These are phyloP conservation scores for Polygonum aviculare DNA, from an alignment of 148 eudicot species.

Conservation along the genomic window DNA sequence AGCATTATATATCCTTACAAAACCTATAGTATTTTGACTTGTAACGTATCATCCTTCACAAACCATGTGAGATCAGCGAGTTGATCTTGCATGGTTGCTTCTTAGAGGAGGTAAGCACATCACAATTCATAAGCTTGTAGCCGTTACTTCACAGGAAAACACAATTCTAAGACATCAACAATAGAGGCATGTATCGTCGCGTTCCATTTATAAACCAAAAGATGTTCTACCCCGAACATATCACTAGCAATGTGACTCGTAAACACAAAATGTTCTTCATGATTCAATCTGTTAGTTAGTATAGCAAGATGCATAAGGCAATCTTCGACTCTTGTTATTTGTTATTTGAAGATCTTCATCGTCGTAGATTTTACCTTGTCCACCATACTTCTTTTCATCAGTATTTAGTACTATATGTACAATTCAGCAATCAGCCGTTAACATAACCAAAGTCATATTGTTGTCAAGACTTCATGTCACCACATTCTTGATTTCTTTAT, in stretches of 20 bases:
- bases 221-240: background rate
- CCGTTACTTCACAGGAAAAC: background rate
- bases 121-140: background rate
- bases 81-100: background rate
- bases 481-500: background rate
- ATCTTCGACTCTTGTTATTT: constrained; percentile 48
- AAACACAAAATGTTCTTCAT: background rate
- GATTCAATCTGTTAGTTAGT: background rate
- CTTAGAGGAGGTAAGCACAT: background rate
- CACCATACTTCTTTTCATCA: constrained; percentile 83
- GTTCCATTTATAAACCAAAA: background rate
- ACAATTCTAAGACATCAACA: background rate
- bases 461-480: background rate
- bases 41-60: background rate
- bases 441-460: background rate
- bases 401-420: constrained; percentile 68
- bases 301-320: background rate
- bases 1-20: too few relatives aligned
- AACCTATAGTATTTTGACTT: too few relatives aligned
- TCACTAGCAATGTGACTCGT: background rate
- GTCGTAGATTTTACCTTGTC: constrained; percentile 47
- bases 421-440: background rate
- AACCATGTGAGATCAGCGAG: background rate
- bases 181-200: too few relatives aligned
- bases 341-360: constrained; percentile 69